These are phyloP conservation scores for Hanseniaspora thailandica DNA, from an alignment of 805 yeast genomes.

Conservation along the genomic window DNA sequence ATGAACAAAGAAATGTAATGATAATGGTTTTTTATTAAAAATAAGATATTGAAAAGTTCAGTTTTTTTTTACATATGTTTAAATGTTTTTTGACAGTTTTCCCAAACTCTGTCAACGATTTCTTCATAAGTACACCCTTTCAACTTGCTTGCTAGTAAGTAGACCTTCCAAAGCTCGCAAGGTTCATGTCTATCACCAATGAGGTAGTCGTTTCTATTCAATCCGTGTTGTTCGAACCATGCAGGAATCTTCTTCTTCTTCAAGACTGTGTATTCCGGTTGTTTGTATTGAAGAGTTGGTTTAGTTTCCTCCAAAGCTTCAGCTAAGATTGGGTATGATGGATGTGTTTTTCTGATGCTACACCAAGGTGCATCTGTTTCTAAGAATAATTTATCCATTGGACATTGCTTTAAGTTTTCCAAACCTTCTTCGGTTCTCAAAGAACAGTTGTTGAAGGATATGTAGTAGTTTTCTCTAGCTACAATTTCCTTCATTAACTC, in stretches of 20 bases:
- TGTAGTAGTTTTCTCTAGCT: constrained; percentile 29
- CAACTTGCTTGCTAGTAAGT: constrained; percentile 49
- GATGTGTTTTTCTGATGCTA: constrained; percentile 66
- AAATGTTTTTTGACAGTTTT: constrained; percentile 39
- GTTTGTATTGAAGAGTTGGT: constrained; percentile 11
- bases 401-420: constrained; percentile 47
- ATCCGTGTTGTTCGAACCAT: constrained; percentile 17
- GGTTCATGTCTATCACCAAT: constrained; percentile 89
- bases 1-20: neutral
- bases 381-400: constrained; percentile 56
- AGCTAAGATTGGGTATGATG: constrained; percentile 47
- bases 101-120: constrained; percentile 41
- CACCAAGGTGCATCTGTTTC: constrained; percentile 99
- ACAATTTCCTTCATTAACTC: constrained; percentile 48
- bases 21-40: no score
- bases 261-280: constrained; percentile 7
- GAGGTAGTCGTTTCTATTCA: constrained; percentile 30
- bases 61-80: neutral
- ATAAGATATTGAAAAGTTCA: no score
- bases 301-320: constrained; percentile 52
- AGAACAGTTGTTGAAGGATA: constrained; percentile 91
- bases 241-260: constrained; percentile 7
- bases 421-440: constrained; percentile 39
- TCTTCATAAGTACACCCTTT: constrained; percentile 33
- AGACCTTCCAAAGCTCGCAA: constrained; percentile 69